Conservation (phyloP, 768 basidiomycete genomes). For the Russula lepida region DNA sequence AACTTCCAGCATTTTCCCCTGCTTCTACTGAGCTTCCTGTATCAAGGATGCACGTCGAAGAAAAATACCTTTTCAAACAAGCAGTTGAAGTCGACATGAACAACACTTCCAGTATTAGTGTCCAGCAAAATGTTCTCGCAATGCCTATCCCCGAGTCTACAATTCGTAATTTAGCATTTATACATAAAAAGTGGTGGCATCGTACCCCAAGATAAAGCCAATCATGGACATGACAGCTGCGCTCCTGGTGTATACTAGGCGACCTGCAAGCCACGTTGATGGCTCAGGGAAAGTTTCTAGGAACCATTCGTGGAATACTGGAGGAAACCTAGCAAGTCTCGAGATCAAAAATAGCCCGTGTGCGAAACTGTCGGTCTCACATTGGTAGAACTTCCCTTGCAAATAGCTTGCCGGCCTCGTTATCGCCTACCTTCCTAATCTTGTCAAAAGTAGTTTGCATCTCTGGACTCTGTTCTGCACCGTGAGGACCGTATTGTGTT, state of each 20-base stretch:
- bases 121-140: constrained; percentile 96
- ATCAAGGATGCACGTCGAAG: neutral
- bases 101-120: constrained; percentile 74
- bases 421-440: constrained; percentile 44
- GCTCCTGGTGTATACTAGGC: constrained; percentile 80
- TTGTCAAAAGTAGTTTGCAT: constrained; percentile 40
- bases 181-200: neutral
- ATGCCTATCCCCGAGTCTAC: constrained; percentile 94
- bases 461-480: constrained; percentile 33
- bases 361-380: constrained; percentile 33
- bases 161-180: neutral
- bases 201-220: constrained; percentile 90
- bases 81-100: constrained; percentile 98
- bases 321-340: constrained; percentile 46
- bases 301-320: constrained; percentile 97
- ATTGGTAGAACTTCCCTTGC: constrained; percentile 43
- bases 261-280: constrained; percentile 84
- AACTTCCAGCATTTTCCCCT: constrained; percentile 78
- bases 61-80: constrained; percentile 81
- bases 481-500: neutral
- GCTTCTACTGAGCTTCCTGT: neutral
- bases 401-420: constrained; percentile 46
- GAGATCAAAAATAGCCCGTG: neutral
- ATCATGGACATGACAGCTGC: constrained; percentile 99
- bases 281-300: constrained; percentile 95